A percentile compares a stretch with the other conserved stretches of the same genome.
phyloP scores from a whole-genome alignment of 2,329 filamentous ascomycete species.

The Fusarium domesticum region DNA sequence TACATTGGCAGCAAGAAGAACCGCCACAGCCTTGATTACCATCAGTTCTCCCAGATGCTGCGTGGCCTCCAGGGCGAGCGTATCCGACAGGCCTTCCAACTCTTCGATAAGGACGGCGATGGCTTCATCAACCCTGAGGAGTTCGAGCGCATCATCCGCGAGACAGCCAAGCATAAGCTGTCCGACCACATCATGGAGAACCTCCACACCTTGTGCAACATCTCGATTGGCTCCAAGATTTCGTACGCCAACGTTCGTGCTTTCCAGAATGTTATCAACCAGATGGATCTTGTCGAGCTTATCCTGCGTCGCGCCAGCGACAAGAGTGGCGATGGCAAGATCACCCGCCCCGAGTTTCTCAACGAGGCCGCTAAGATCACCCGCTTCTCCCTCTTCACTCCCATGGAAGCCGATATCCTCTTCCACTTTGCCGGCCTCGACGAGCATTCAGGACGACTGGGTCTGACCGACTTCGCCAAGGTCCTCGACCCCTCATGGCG shows the following conservation, averaged over 20 bases:
- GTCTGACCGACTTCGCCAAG: slow-evolving; percentile 83
- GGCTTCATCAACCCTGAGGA: slow-evolving; percentile 95
- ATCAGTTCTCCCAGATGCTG: slow-evolving; percentile 97
- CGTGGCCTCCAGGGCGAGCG: slow-evolving; percentile 93
- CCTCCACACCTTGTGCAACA: slow-evolving; percentile 90
- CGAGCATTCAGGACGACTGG: slow-evolving; percentile 79
- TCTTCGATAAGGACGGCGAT: slow-evolving; percentile 86
- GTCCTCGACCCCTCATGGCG: slow-evolving; percentile 94
- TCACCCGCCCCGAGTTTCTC: slow-evolving; percentile 89
- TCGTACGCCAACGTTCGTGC: slow-evolving; percentile 97
- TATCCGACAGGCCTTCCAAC: slow-evolving; percentile 90
- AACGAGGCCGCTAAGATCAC: slow-evolving; percentile 90
- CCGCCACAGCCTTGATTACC: slow-evolving; percentile 88
- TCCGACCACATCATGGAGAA: slow-evolving; percentile 93
- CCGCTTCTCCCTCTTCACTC: slow-evolving; percentile 92
- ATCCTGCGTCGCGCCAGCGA: slow-evolving; percentile 83
- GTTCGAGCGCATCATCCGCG: slow-evolving; percentile 93
- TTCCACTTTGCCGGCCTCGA: slow-evolving; percentile 97
- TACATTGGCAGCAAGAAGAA: slow-evolving; percentile 88
- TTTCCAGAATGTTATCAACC: slow-evolving; percentile 95
- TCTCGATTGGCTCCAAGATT: slow-evolving; percentile 85
- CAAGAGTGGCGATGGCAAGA: slow-evolving; percentile 85
- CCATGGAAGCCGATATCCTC: slow-evolving; percentile 97
- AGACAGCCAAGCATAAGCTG: slow-evolving; percentile 92
- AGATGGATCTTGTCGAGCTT: slow-evolving; percentile 96